phyloP scores from a whole-genome alignment of 495 filamentous ascomycete species.

The Podospora appendiculata region DNA sequence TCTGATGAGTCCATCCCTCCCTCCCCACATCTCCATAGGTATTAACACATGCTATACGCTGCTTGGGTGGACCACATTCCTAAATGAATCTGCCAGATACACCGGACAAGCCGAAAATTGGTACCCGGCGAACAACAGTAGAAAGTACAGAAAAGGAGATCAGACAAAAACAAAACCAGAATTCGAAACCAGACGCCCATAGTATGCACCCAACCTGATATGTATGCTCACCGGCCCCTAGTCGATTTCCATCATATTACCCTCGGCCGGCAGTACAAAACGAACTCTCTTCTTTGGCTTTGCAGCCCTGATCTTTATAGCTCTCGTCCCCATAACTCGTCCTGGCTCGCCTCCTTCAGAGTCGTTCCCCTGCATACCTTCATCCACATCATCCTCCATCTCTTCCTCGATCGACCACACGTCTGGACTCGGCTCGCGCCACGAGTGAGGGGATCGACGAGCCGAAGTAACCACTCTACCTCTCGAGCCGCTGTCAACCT shows the following conservation, averaged over 20 bases:
- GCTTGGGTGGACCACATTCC: too few relatives aligned
- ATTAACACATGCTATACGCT: too few relatives aligned
- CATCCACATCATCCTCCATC: conserved; percentile 34
- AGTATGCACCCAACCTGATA: too few relatives aligned
- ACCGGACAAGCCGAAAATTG: too few relatives aligned
- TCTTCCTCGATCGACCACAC: conserved; percentile 46
- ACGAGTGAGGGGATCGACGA: conserved; percentile 31
- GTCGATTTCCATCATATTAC: conserved; percentile 4
- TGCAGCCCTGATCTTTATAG: conserved; percentile 35
- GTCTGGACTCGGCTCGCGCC: conserved; percentile 45
- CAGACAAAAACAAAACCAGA: too few relatives aligned
- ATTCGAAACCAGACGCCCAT: too few relatives aligned
- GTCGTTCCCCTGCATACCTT: conserved; percentile 22
- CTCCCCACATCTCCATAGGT: too few relatives aligned
- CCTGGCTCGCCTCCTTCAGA: conserved; percentile 12
- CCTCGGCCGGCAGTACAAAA: conserved; percentile 37
- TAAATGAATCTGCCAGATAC: too few relatives aligned
- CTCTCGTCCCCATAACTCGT: conserved; percentile 16
- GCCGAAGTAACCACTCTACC: conserved; percentile 6
- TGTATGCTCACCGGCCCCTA: too few relatives aligned
- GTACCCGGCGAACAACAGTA: too few relatives aligned
- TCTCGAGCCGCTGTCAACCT: neutral
- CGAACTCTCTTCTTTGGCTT: conserved; percentile 44
- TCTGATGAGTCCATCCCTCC: too few relatives aligned
- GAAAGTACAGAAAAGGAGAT: too few relatives aligned